These are phyloP conservation scores for Geosiphon pyriformis DNA, from an alignment of 192 early-diverging fungal species.

Conservation along the genomic window DNA sequence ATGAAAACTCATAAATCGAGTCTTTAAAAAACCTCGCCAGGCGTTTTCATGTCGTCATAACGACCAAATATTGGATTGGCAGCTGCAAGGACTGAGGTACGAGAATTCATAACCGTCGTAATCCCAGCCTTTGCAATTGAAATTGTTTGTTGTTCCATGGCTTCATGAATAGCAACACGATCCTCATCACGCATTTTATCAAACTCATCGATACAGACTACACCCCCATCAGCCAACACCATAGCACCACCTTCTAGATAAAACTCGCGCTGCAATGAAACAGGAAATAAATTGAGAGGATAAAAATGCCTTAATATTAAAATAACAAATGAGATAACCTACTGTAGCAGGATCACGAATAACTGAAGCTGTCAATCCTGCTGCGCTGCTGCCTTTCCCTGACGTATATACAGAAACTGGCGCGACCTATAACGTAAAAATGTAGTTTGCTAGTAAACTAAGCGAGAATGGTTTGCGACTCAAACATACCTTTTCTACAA, in stretches of 20 bases:
- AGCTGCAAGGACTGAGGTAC: slow-evolving; percentile 94
- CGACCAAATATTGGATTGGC: slow-evolving; percentile 98
- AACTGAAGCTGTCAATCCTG: slow-evolving; percentile 97
- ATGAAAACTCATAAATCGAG: background rate
- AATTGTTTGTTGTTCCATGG: slow-evolving; percentile 99
- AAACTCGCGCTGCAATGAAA: slow-evolving; percentile 76
- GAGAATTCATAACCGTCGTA: slow-evolving; percentile 95
- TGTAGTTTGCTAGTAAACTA: background rate
- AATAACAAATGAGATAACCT: slow-evolving; percentile 26
- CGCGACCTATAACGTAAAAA: slow-evolving; percentile 50
- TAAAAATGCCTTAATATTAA: background rate
- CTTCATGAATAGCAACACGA: slow-evolving; percentile 99
- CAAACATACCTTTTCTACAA: slow-evolving; percentile 82
- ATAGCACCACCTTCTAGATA: slow-evolving; percentile 98
- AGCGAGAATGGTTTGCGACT: background rate
- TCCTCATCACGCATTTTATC: slow-evolving; percentile 99
- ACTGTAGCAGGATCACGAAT: slow-evolving; percentile 84
- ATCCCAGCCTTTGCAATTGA: slow-evolving; percentile 99
- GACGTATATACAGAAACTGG: slow-evolving; percentile 99
- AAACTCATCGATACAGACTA: slow-evolving; percentile 99
- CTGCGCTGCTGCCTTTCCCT: slow-evolving; percentile 97
- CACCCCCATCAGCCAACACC: slow-evolving; percentile 98
- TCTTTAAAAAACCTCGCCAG: slow-evolving; percentile 67
- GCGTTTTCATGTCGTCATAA: slow-evolving; percentile 97
- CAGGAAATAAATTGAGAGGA: no score